Evolutionary conservation across 2,329 filamentous ascomycete species (phyloP), one percentile per base, ranked within the genome.

Genomic region (Arthrobotrys megalospora): DNA sequence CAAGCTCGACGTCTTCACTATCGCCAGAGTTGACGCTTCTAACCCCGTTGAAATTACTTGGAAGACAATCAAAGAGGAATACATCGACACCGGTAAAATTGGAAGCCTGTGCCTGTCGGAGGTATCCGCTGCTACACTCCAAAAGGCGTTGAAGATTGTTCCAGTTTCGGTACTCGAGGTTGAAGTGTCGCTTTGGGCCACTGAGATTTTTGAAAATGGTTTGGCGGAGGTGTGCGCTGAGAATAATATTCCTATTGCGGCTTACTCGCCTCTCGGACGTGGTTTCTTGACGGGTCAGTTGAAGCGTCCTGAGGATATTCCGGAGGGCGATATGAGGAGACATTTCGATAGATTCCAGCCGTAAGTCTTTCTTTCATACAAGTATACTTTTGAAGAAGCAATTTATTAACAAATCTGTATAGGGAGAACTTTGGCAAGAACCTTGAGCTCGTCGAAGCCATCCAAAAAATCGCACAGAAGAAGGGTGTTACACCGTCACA

Each of bases 211-310:
- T 28, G 83, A 82, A 21, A 88, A 89, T 80, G 88, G 88, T 1
- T 84, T 90, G 41, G 86, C 86, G 2, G 85, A 85, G 1, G 86
- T 88, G 0, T 91, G 89, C 81, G 87, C 85, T 0, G 87, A 94
- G 82, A 84, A 91, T 53, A 85, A 86, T 55, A 93, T 95, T 76
- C 90, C 91, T 0, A 85, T 94, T 58, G 84, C 93, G 41, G 91
- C 91, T 0, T 94, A 93, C 84, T 91, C 90, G 52, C 92, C 92
- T 0, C 86, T 94, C 0, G 90, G 91, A 3, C 85, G 88, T 28
- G 87, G 87, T 1, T 81, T 87, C 68, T 83, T 90, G 72, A 88
- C 88, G 0, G 88, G 88, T 0, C 82, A 87, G 79, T 85, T 89
- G 81, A 87, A 86, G 81, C 85, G 83, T 6, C 79, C 81, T 0